Percentiles rank a stretch among this genome's conserved stretches.
Evolutionary conservation across 306 rosid genomes (phyloP).

Genomic region (Arachis stenosperma): DNA sequence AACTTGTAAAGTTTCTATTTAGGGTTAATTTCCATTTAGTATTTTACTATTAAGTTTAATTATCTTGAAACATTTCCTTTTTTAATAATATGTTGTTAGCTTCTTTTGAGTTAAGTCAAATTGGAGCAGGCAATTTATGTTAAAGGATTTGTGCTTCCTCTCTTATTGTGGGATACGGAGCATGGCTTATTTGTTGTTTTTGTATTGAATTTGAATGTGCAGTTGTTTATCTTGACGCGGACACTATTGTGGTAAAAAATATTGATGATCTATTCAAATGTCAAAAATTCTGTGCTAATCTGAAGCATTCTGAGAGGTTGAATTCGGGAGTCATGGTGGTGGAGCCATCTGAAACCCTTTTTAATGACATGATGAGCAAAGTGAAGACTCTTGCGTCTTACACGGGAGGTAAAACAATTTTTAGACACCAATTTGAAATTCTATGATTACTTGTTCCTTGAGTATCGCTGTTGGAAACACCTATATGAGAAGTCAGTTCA

Average conservation of each 20-base stretch:
- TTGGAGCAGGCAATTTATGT: neutral
- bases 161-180: neutral
- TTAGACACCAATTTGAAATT: slow-evolving; percentile 6
- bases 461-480: neutral
- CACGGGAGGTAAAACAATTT: slow-evolving; percentile 74
- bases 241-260: slow-evolving; percentile 83
- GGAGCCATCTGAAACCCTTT: slow-evolving; percentile 80
- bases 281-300: slow-evolving; percentile 89
- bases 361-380: slow-evolving; percentile 89
- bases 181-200: slow-evolving; percentile 32
- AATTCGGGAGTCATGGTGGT: slow-evolving; percentile 99
- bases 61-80: slow-evolving; percentile 12
- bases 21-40: neutral
- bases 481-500: neutral
- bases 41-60: slow-evolving; percentile 2
- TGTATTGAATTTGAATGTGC: slow-evolving; percentile 45
- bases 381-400: slow-evolving; percentile 75
- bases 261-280: slow-evolving; percentile 97
- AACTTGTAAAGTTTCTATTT: slow-evolving; percentile 2
- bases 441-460: slow-evolving; percentile 1
- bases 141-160: neutral
- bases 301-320: slow-evolving; percentile 99
- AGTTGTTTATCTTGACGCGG: slow-evolving; percentile 99
- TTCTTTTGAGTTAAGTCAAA: slow-evolving; percentile 19
- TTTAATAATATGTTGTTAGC: neutral